These are phyloP conservation scores for Berkeleyomyces rouxiae DNA, from an alignment of 2,329 filamentous ascomycete species.

Conservation along the genomic window DNA sequence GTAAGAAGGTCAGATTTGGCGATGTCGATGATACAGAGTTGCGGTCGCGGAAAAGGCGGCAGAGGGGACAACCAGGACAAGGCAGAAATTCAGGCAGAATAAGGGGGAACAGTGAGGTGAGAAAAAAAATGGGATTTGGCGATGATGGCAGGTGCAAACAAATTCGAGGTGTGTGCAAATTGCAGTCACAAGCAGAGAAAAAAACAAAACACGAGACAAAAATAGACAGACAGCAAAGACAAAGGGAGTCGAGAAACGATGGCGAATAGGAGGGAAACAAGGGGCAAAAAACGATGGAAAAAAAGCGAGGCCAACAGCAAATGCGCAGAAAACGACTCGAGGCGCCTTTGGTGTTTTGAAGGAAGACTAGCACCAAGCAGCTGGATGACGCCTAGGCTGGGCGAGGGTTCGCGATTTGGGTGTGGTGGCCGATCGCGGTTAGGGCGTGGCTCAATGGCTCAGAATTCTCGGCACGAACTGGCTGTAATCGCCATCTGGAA, in stretches of 20 bases:
- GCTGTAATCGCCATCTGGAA: too few relatives aligned
- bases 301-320: background rate
- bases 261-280: conserved; percentile 10
- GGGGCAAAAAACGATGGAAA: conserved; percentile 6
- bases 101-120: background rate
- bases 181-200: conserved; percentile 11
- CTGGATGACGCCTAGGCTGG: background rate
- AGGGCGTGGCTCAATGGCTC: background rate
- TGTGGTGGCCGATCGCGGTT: background rate
- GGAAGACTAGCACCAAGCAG: background rate
- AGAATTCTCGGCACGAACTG: background rate
- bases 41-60: background rate
- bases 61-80: conserved; percentile 1
- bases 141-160: conserved; percentile 8
- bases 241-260: conserved; percentile 9
- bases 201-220: conserved; percentile 6
- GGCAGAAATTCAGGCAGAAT: conserved; percentile 1
- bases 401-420: background rate
- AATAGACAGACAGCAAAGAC: conserved; percentile 12
- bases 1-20: background rate
- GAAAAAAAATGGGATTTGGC: conserved; percentile 12
- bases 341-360: background rate
- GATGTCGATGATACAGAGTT: background rate
- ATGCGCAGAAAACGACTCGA: background rate
- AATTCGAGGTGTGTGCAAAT: conserved; percentile 2